Evolutionary conservation across 257 asterid species (phyloP).

Genomic region (Fraxinus excelsior): DNA sequence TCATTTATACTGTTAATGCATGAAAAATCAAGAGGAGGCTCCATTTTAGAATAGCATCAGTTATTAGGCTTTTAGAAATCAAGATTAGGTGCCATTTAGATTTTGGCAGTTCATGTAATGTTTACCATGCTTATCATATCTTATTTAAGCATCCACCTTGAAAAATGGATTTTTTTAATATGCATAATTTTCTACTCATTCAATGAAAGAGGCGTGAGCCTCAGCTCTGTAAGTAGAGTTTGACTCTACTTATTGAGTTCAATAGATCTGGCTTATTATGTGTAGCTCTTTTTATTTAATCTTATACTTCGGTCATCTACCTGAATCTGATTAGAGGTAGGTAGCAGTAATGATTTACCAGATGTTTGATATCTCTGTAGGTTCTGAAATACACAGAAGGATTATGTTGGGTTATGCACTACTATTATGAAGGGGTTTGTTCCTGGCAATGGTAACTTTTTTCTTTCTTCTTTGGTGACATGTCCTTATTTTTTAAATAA

Average conservation of each 20-base stretch:
- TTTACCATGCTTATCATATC: conserved; percentile 14
- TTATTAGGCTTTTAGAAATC: conserved; percentile 1
- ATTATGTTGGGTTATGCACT: conserved; percentile 97
- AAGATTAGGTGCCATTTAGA: conserved; percentile 4
- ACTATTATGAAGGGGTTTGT: conserved; percentile 95
- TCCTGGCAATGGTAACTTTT: conserved; percentile 88
- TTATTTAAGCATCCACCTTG: not conserved
- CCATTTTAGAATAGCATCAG: not conserved
- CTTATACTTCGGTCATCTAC: not conserved
- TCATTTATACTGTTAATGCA: conserved; percentile 7
- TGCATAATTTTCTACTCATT: too few species aligned
- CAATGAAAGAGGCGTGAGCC: not conserved
- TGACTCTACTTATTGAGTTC: not conserved
- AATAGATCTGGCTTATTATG: not conserved
- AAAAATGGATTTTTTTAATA: too few species aligned
- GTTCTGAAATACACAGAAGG: conserved; percentile 89
- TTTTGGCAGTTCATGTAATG: not conserved
- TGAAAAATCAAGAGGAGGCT: conserved; percentile 11
- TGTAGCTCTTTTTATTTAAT: not conserved
- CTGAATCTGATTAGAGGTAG: not conserved
- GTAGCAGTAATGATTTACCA: too few species aligned
- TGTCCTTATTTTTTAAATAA: conserved; percentile 4
- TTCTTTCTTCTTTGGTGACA: not conserved
- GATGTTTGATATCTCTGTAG: conserved; percentile 42
- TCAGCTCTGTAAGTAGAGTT: not conserved